phyloP scores from a whole-genome alignment of 208 protist genomes.

The Wallacemonas sp. region DNA sequence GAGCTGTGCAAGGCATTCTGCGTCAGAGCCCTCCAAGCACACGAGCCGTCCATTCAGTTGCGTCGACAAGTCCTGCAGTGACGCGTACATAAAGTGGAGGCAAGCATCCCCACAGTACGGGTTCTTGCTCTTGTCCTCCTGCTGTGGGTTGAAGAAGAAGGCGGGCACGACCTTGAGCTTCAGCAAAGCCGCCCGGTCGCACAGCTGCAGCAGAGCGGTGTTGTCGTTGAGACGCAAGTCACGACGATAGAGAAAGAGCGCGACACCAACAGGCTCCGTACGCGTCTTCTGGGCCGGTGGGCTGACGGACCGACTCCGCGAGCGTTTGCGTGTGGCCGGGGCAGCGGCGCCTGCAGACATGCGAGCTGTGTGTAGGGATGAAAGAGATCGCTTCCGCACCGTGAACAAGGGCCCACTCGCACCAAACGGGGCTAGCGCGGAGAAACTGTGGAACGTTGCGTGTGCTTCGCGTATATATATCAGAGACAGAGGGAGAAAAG shows the following conservation, averaged over 20 bases:
- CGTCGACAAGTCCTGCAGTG: slow-evolving; percentile 49
- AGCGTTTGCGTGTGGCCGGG: slow-evolving; percentile 16
- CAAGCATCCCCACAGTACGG: slow-evolving; percentile 68
- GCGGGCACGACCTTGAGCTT: slow-evolving; percentile 47
- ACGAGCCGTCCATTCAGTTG: slow-evolving; percentile 61
- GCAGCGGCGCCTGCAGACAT: too few relatives aligned
- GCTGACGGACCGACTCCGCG: slow-evolving; percentile 22
- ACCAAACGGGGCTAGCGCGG: too few relatives aligned
- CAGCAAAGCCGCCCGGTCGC: slow-evolving; percentile 21
- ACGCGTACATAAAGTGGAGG: slow-evolving; percentile 74
- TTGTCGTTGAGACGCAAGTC: slow-evolving; percentile 75
- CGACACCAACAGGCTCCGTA: slow-evolving; percentile 27
- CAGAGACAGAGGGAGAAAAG: too few relatives aligned
- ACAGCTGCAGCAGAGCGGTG: slow-evolving; percentile 52
- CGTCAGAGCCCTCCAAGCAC: slow-evolving; percentile 61
- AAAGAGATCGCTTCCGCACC: too few relatives aligned
- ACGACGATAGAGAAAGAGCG: slow-evolving; percentile 72
- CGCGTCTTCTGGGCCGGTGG: slow-evolving; percentile 16
- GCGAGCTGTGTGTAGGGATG: too few relatives aligned
- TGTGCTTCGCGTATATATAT: too few relatives aligned
- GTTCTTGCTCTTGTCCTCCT: slow-evolving; percentile 60
- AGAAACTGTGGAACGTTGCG: too few relatives aligned
- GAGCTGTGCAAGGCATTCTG: slow-evolving; percentile 43
- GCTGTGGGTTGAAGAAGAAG: slow-evolving; percentile 81
- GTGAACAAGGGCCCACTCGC: too few relatives aligned